A percentile compares a stretch with the other conserved stretches of the same genome.
phyloP scores from a whole-genome alignment of 2,329 filamentous ascomycete genomes.

The Ceratocystis cubensis region DNA sequence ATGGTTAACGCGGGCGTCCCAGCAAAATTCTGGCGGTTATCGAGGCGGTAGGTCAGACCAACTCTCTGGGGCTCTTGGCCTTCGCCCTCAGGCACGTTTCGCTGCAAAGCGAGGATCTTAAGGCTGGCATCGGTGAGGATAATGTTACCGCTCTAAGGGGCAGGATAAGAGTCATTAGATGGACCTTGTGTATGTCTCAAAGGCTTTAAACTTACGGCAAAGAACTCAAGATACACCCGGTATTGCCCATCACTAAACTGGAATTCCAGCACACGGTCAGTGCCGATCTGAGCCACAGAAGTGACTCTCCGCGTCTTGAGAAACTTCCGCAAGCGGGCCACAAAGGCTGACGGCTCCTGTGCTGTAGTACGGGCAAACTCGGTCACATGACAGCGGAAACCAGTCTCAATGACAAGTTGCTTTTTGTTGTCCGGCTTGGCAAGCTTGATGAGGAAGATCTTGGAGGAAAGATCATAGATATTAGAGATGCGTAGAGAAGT shows the following conservation, averaged over 20 bases:
- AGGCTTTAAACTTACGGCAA: slow-evolving; percentile 41
- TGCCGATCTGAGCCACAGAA: slow-evolving; percentile 70
- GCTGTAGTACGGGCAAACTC: slow-evolving; percentile 80
- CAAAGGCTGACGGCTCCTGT: slow-evolving; percentile 71
- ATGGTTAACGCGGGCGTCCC: slow-evolving; percentile 64
- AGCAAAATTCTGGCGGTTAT: slow-evolving; percentile 70
- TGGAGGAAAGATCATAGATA: slow-evolving; percentile 89
- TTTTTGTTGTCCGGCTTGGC: slow-evolving; percentile 79
- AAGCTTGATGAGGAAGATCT: slow-evolving; percentile 92
- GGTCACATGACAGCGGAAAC: slow-evolving; percentile 90
- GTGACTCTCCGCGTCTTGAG: slow-evolving; percentile 80
- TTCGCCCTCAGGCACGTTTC: slow-evolving; percentile 67
- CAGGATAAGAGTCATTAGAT: neutral
- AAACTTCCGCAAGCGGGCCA: slow-evolving; percentile 71
- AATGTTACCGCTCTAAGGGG: slow-evolving; percentile 62
- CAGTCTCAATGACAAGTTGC: slow-evolving; percentile 84
- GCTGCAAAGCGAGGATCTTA: slow-evolving; percentile 67
- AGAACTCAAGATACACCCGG: slow-evolving; percentile 84
- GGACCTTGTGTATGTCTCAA: neutral
- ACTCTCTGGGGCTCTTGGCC: slow-evolving; percentile 73
- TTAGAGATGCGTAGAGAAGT: slow-evolving; percentile 75
- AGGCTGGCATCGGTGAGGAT: slow-evolving; percentile 77
- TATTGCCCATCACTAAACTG: slow-evolving; percentile 87
- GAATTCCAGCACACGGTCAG: slow-evolving; percentile 84
- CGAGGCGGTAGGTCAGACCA: slow-evolving; percentile 65